Evolutionary conservation across 176 grass and related monocot species (phyloP).

Genomic region (Guadua angustifolia): DNA sequence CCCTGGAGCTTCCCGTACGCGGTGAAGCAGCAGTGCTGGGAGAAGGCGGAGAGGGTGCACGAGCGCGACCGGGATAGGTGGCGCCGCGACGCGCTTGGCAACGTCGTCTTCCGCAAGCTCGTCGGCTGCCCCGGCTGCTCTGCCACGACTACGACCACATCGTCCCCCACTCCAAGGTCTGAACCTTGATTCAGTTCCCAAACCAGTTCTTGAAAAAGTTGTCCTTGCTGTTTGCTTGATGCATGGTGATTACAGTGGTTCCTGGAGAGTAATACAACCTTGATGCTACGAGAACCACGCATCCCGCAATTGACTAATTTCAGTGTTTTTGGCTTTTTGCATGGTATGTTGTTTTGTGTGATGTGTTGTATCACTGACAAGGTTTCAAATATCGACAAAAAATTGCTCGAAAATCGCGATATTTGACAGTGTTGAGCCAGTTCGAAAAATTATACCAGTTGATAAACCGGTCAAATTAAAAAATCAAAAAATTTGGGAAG

Average conservation of each 20-base stretch:
- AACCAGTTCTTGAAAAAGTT: neutral
- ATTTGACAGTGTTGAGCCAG: too few species aligned
- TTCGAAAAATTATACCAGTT: too few species aligned
- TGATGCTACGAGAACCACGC: neutral
- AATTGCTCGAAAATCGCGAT: too few species aligned
- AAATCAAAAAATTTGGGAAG: too few species aligned
- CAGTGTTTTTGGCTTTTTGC: conserved; percentile 6
- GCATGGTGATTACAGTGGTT: neutral
- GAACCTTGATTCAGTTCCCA: too few species aligned
- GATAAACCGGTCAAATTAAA: too few species aligned
- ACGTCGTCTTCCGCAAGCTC: conserved; percentile 92
- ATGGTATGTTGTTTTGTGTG: neutral
- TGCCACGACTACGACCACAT: conserved; percentile 99
- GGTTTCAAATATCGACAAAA: too few species aligned
- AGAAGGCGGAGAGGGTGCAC: conserved; percentile 79
- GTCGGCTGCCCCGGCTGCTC: conserved; percentile 93
- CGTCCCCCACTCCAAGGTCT: conserved; percentile 88
- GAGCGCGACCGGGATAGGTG: conserved; percentile 83
- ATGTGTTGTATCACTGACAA: neutral
- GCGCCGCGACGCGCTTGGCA: conserved; percentile 94
- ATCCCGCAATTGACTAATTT: neutral
- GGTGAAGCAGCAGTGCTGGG: conserved; percentile 98
- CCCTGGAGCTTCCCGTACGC: conserved; percentile 80
- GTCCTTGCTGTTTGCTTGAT: neutral
- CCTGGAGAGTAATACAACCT: neutral